These are phyloP conservation scores for Ophiosphaerella narmari DNA, from an alignment of 2,329 filamentous ascomycete species.

Conservation along the genomic window DNA sequence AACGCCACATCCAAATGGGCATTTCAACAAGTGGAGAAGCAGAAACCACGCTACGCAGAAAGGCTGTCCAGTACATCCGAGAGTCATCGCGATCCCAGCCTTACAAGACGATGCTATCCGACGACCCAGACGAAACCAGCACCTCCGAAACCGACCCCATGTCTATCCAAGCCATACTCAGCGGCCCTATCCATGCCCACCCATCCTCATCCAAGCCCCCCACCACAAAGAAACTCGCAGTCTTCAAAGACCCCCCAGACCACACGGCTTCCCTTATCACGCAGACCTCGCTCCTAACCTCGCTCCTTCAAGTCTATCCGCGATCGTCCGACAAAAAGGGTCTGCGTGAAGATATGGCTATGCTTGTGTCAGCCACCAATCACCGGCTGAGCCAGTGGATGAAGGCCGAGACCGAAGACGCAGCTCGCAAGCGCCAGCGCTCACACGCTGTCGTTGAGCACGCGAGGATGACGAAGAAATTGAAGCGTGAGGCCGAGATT, in stretches of 20 bases:
- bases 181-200: no score
- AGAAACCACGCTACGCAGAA: slow-evolving; percentile 19
- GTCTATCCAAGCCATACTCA: no score
- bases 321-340: slow-evolving; percentile 13
- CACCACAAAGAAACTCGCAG: slow-evolving; percentile 1
- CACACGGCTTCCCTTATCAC: slow-evolving; percentile 15
- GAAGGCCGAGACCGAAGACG: slow-evolving; percentile 4
- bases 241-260: slow-evolving; percentile 10
- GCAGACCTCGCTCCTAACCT: slow-evolving; percentile 19
- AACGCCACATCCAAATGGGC: slow-evolving; percentile 1
- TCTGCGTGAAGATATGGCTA: slow-evolving; percentile 24
- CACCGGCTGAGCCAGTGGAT: slow-evolving; percentile 22
- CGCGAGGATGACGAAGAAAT: background rate
- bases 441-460: background rate
- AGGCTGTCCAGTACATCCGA: slow-evolving; percentile 18
- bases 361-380: slow-evolving; percentile 18
- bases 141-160: background rate
- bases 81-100: slow-evolving; percentile 11
- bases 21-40: background rate
- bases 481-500: background rate
- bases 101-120: slow-evolving; percentile 11
- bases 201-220: no score
- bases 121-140: slow-evolving; percentile 11
- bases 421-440: slow-evolving; percentile 1
- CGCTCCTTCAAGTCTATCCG: slow-evolving; percentile 22